Percentiles rank a stretch among this genome's conserved stretches.
Conservation (phyloP, 257 asterid species). For the Solanum paucissectum region DNA sequence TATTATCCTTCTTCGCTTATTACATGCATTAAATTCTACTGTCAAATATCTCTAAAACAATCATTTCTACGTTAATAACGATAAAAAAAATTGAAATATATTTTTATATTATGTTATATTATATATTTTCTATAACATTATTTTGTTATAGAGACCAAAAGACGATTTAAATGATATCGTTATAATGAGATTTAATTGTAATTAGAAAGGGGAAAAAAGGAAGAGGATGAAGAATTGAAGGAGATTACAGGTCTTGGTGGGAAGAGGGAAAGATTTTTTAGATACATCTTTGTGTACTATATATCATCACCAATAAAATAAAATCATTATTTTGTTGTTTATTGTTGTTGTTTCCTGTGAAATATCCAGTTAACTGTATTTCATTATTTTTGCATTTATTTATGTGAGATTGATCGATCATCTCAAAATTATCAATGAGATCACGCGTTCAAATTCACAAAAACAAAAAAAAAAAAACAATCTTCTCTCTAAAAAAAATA, state of each 20-base stretch:
- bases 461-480: not conserved
- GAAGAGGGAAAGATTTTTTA: not conserved
- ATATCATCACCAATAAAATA: not conserved
- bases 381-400: not conserved
- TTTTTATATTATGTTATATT: too few relatives aligned
- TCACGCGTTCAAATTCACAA: not conserved
- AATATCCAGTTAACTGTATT: not conserved
- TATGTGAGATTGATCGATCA: not conserved
- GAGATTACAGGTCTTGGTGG: not conserved
- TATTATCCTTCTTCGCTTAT: constrained; percentile 13
- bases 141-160: too few relatives aligned
- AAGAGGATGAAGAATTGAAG: not conserved
- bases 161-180: not conserved
- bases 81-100: too few relatives aligned
- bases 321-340: not conserved
- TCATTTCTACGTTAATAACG: too few relatives aligned
- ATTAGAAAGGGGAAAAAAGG: not conserved
- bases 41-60: not conserved
- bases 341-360: not conserved
- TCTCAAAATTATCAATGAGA: not conserved
- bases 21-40: not conserved
- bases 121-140: too few relatives aligned
- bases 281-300: not conserved
- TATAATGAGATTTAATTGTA: not conserved
- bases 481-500: not conserved